These are phyloP conservation scores for Suillus lakei DNA, from an alignment of 768 basidiomycete genomes.

Conservation along the genomic window DNA sequence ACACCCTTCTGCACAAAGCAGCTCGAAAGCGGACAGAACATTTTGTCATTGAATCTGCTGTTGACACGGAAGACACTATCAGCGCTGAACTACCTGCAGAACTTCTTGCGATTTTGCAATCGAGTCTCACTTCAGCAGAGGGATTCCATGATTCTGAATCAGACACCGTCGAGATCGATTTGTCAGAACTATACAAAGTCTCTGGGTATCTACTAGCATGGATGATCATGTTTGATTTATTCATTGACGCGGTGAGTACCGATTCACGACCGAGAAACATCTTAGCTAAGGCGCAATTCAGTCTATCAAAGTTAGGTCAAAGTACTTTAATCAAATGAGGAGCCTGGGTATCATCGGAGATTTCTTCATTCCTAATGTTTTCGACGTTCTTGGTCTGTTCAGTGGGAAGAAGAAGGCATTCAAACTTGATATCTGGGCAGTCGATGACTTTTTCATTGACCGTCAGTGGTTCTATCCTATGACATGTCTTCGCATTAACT, in stretches of 20 bases:
- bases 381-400: slow-evolving; percentile 70
- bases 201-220: slow-evolving; percentile 82
- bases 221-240: slow-evolving; percentile 89
- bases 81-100: slow-evolving; percentile 67
- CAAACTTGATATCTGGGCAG: slow-evolving; percentile 83
- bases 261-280: neutral
- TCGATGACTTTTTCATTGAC: slow-evolving; percentile 83
- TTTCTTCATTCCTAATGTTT: slow-evolving; percentile 73
- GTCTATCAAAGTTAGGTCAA: slow-evolving; percentile 87
- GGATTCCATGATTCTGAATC: slow-evolving; percentile 41
- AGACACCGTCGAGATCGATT: slow-evolving; percentile 34
- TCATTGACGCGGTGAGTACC: slow-evolving; percentile 75
- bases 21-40: slow-evolving; percentile 79
- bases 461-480: slow-evolving; percentile 46
- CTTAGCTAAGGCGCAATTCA: slow-evolving; percentile 35
- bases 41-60: slow-evolving; percentile 85
- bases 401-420: slow-evolving; percentile 67
- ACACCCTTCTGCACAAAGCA: slow-evolving; percentile 70
- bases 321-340: slow-evolving; percentile 87
- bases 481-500: slow-evolving; percentile 9
- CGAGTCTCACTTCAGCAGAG: slow-evolving; percentile 46
- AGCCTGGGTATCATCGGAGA: slow-evolving; percentile 64
- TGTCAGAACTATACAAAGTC: slow-evolving; percentile 38
- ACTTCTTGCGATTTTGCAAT: slow-evolving; percentile 65
- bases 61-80: slow-evolving; percentile 65